Percentiles rank a stretch among this genome's conserved stretches.
Conservation (phyloP, 306 rosid species). For the Dryas alaskensis region DNA sequence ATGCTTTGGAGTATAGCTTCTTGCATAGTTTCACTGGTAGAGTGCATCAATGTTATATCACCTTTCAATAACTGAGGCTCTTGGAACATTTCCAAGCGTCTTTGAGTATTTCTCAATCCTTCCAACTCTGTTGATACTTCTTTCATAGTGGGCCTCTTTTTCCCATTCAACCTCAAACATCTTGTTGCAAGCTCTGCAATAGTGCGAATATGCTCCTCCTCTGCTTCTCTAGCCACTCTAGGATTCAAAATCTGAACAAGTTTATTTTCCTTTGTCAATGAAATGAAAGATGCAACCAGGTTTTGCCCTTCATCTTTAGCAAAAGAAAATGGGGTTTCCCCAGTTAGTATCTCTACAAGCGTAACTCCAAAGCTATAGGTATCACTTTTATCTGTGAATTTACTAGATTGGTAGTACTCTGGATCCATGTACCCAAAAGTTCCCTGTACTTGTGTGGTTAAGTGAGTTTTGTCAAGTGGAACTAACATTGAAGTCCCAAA, state of each 20-base stretch:
- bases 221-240: slow-evolving; percentile 32
- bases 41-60: too few relatives aligned
- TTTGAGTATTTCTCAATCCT: slow-evolving; percentile 35
- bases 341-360: slow-evolving; percentile 50
- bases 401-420: slow-evolving; percentile 51
- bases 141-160: slow-evolving; percentile 58
- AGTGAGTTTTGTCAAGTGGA: slow-evolving; percentile 50
- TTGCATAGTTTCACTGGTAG: background rate
- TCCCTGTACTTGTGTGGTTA: slow-evolving; percentile 55
- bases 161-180: slow-evolving; percentile 52
- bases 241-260: slow-evolving; percentile 36
- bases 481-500: slow-evolving; percentile 61
- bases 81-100: slow-evolving; percentile 1
- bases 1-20: slow-evolving; percentile 32
- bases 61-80: background rate
- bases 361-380: slow-evolving; percentile 58
- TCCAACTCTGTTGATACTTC: slow-evolving; percentile 50
- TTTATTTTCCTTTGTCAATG: slow-evolving; percentile 30
- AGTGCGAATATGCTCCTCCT: slow-evolving; percentile 27
- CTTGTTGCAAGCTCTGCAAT: slow-evolving; percentile 48
- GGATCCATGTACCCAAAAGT: slow-evolving; percentile 74
- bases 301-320: slow-evolving; percentile 32
- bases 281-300: slow-evolving; percentile 42
- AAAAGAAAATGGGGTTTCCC: slow-evolving; percentile 39
- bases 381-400: slow-evolving; percentile 49